Base-by-base conservation (phyloP, 441 rosid species). In the Jatropha podagrica region DNA sequence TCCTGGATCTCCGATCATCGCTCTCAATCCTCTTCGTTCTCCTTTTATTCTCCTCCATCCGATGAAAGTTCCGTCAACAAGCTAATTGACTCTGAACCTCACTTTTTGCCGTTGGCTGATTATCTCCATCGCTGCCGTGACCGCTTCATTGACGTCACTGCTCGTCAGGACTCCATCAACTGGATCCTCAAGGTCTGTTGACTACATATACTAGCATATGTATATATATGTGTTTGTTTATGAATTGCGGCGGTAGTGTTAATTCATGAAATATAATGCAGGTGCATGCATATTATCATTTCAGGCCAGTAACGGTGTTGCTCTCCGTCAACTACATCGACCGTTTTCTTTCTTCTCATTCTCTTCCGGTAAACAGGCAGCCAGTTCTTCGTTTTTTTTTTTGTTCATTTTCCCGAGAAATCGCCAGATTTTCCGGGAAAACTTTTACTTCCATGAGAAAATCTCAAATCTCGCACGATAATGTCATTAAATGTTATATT, bases 291-390 rank as follows among this genome's bases (percentile, higher is more conserved):
- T 81, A 80, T 78, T 86, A 88, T 75, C 72, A 65, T 27, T 91
- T 91, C 85, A 75, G 85, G 70, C 87, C 90, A 60, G 73, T 78
- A 32, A 91, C 96, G 71, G 82, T 90, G 56, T 77, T 88, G 46
- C 93, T 91, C 55, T 74, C 93, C 18, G 55, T 88, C 79, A 91
- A 93, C 81, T 93, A 87, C 86, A 85, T 93, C 52, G 96, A 93
- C 79, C 91, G 97, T 37, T 90, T 93, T 78, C 90, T 91, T 71
- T 91, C 96, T 23, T 76, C 83, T 46, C 83, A 86, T 82, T 79
- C 82, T 67, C 78, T 88, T 70, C 87, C 88, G 78, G 95, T 90
- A 85, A 80, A 76, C 46, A 4, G 40, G n/a, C 32, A 55, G 32
- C 38, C 15, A 56, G 2, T n/a, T 40, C 56, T 54, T 27, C 67